Conservation (phyloP, 192 early-diverging fungal genomes). For the Fimicolochytrium jonesii region DNA sequence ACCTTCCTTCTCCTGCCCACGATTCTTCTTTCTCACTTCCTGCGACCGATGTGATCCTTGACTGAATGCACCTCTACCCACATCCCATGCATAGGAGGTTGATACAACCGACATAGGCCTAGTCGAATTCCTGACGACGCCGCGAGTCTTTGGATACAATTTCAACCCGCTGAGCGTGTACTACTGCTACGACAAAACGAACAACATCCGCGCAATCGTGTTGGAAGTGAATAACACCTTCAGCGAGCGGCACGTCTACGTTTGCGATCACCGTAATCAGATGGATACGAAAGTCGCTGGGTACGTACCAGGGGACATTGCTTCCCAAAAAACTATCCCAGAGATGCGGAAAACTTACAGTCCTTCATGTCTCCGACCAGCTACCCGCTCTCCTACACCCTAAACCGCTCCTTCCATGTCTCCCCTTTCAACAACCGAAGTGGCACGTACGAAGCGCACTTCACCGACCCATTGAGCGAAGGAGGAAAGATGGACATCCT, state of each 20-base stretch:
- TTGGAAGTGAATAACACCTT: conserved; percentile 63
- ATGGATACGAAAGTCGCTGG: conserved; percentile 8
- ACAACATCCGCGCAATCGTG: conserved; percentile 23
- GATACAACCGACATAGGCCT: conserved; percentile 18
- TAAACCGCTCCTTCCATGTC: conserved; percentile 41
- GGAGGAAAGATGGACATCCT: conserved; percentile 24
- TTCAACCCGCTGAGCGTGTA: conserved; percentile 56
- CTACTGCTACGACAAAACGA: conserved; percentile 36
- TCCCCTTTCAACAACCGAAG: conserved; percentile 49
- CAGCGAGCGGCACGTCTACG: conserved; percentile 52
- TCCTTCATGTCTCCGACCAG: too few relatives aligned
- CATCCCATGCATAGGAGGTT: too few relatives aligned
- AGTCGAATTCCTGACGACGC: conserved; percentile 46
- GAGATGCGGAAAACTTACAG: too few relatives aligned
- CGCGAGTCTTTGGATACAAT: conserved; percentile 41
- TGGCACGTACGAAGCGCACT: conserved; percentile 38
- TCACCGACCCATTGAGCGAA: conserved; percentile 16
- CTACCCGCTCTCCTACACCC: conserved; percentile 17
- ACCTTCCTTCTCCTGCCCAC: too few relatives aligned
- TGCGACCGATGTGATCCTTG: too few relatives aligned
- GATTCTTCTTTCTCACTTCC: too few relatives aligned
- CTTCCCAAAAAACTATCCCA: too few relatives aligned
- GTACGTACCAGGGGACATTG: conserved; percentile 26
- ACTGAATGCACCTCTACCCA: too few relatives aligned
- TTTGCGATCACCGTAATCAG: conserved; percentile 27